Conservation (phyloP, 768 basidiomycete genomes). For the Lentinula raphanica region DNA sequence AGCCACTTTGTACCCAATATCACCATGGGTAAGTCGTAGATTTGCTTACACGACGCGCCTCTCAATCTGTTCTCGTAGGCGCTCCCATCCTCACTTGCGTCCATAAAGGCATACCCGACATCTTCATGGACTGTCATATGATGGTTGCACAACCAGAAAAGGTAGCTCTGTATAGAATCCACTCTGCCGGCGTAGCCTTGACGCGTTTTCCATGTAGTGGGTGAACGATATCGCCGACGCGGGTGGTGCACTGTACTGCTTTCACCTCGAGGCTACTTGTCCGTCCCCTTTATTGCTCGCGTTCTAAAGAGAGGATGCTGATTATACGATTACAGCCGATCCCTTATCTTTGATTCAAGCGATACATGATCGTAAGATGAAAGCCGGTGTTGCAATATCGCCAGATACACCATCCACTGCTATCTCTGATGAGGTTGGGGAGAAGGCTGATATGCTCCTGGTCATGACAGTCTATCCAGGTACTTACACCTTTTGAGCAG, state of each 20-base stretch:
- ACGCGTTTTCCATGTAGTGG: constrained; percentile 56
- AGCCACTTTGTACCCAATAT: constrained; percentile 99
- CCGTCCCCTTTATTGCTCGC: constrained; percentile 21
- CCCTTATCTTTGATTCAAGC: constrained; percentile 71
- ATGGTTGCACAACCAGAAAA: constrained; percentile 94
- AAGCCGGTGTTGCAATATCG: constrained; percentile 93
- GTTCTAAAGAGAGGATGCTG: neutral
- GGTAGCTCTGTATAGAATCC: constrained; percentile 32
- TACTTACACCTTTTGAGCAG: constrained; percentile 19
- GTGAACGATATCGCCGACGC: constrained; percentile 93
- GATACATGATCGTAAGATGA: constrained; percentile 85
- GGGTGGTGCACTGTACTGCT: constrained; percentile 92
- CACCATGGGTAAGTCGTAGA: constrained; percentile 72
- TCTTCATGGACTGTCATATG: constrained; percentile 99
- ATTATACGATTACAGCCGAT: constrained; percentile 38
- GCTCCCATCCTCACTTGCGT: constrained; percentile 86
- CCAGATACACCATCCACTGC: constrained; percentile 87
- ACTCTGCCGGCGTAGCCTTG: neutral
- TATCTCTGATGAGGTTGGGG: constrained; percentile 82
- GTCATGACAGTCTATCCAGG: constrained; percentile 99
- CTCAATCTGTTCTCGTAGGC: constrained; percentile 40
- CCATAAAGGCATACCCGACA: constrained; percentile 80
- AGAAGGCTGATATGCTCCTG: constrained; percentile 87
- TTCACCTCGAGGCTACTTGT: constrained; percentile 94
- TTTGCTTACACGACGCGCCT: neutral